These are phyloP conservation scores for Russula sp. DNA, from an alignment of 768 basidiomycete genomes.

Conservation along the genomic window DNA sequence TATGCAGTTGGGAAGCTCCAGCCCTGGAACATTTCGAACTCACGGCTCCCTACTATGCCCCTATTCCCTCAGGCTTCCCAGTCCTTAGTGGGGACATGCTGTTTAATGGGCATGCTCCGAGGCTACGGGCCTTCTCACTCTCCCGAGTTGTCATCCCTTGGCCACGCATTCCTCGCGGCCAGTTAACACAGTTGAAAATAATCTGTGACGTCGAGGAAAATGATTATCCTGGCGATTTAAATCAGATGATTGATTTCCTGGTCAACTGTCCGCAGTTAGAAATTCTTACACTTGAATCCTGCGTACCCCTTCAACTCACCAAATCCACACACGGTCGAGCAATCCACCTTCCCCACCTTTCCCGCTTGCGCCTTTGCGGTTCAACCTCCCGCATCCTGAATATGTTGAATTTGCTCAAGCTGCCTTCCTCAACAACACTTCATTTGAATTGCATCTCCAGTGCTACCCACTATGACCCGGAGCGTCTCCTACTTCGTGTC, in stretches of 20 bases:
- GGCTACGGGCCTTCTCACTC: constrained; percentile 2
- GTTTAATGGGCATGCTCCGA: constrained; percentile 8
- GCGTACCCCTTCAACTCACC: constrained; percentile 1
- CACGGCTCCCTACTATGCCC: no score
- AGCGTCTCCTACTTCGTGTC: not conserved
- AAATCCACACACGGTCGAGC: not conserved
- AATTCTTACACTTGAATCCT: constrained; percentile 4
- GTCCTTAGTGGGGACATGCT: no score
- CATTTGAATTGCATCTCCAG: constrained; percentile 1
- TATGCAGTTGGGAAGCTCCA: no score
- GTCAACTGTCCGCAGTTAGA: constrained; percentile 9
- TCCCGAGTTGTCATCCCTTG: constrained; percentile 2
- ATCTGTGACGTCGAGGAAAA: not conserved
- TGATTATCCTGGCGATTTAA: not conserved
- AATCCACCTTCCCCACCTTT: constrained; percentile 16
- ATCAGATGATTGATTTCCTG: constrained; percentile 12
- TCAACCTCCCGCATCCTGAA: constrained; percentile 6
- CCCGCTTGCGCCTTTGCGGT: not conserved
- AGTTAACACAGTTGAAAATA: constrained; percentile 10
- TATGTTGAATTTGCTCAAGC: constrained; percentile 8
- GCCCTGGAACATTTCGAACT: no score
- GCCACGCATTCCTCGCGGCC: constrained; percentile 10
- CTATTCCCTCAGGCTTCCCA: no score
- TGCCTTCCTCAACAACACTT: constrained; percentile 6
- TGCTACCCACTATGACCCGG: not conserved